phyloP scores from a whole-genome alignment of 1,139 yeast species.

The Wickerhamomyces sp. region DNA sequence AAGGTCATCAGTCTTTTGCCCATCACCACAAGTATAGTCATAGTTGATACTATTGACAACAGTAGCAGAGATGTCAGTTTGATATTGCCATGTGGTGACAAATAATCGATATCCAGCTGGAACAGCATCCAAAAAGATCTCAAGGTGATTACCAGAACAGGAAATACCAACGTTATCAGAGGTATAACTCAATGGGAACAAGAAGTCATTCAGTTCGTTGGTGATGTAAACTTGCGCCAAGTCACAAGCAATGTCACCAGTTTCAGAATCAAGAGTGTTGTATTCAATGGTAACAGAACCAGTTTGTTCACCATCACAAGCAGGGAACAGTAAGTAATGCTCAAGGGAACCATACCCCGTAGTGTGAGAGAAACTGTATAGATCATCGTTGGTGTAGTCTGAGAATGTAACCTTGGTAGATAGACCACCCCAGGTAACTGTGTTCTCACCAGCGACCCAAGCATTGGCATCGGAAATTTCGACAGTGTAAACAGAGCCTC shows the following conservation, averaged over 20 bases:
- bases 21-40: neutral
- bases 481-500: constrained; percentile 24
- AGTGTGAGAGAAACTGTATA: constrained; percentile 23
- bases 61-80: neutral
- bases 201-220: constrained; percentile 26
- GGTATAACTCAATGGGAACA: constrained; percentile 21
- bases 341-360: constrained; percentile 24
- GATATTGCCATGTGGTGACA: neutral
- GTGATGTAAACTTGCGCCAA: constrained; percentile 20
- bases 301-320: constrained; percentile 23
- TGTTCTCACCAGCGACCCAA: neutral
- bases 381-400: constrained; percentile 15
- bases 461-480: neutral
- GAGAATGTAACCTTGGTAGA: constrained; percentile 19
- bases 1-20: neutral
- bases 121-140: constrained; percentile 8
- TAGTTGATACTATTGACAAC: neutral
- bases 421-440: constrained; percentile 8
- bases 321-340: constrained; percentile 24
- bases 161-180: constrained; percentile 19
- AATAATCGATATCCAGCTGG: constrained; percentile 6
- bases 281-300: constrained; percentile 21
- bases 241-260: constrained; percentile 21
- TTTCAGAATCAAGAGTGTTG: neutral
- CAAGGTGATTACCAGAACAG: constrained; percentile 19